A percentile compares a stretch with the other conserved stretches of the same genome.
Conservation (phyloP, 345 rosid genomes). For the Alliaria petiolata region DNA sequence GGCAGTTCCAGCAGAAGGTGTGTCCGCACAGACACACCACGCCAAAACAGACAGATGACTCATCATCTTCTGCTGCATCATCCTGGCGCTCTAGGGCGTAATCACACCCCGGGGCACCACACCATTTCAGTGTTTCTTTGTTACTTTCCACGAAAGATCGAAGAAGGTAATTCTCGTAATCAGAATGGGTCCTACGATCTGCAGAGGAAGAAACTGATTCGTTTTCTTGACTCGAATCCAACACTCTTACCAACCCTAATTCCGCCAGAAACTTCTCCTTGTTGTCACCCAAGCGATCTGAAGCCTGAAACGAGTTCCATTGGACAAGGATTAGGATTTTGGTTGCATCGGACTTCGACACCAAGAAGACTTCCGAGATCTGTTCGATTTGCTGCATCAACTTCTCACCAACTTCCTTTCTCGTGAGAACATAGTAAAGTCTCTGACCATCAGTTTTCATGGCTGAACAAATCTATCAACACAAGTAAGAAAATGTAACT, state of each 20-base stretch:
- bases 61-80: no score
- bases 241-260: background rate
- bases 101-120: background rate
- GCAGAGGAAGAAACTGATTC: background rate
- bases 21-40: slow-evolving; percentile 10
- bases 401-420: background rate
- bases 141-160: background rate
- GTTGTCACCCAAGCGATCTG: background rate
- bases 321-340: background rate
- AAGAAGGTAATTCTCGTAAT: background rate
- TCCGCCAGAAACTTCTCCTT: background rate
- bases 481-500: background rate
- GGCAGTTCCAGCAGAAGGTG: background rate
- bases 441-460: slow-evolving; percentile 4
- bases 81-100: background rate
- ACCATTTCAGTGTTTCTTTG: slow-evolving; percentile 22
- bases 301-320: background rate
- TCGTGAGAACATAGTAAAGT: slow-evolving; percentile 1
- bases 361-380: background rate
- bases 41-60: no score
- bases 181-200: background rate
- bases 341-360: background rate
- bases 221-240: background rate
- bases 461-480: background rate
- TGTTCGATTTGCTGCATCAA: background rate